phyloP scores from a whole-genome alignment of 2,329 filamentous ascomycete species.

The Hypoxylon sp. region DNA sequence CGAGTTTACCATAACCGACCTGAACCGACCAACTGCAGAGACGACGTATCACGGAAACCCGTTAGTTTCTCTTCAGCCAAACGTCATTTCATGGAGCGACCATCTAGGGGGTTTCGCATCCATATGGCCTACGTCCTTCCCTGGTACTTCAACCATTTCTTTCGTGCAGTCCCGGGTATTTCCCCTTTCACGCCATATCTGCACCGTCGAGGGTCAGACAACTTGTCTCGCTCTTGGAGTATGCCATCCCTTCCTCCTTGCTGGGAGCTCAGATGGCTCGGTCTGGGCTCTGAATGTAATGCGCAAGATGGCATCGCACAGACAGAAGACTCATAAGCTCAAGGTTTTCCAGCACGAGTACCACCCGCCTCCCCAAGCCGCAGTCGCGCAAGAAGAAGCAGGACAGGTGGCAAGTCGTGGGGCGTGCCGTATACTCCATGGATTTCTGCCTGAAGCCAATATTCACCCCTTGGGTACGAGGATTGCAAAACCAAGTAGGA shows the following conservation, averaged over 20 bases:
- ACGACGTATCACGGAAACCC: constrained; percentile 65
- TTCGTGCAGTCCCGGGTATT: constrained; percentile 66
- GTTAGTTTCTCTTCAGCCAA: constrained; percentile 64
- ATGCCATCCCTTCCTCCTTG: constrained; percentile 65
- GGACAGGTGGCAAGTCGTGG: constrained; percentile 55
- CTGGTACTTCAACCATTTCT: constrained; percentile 64
- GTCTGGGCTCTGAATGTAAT: constrained; percentile 62
- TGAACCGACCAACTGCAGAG: constrained; percentile 64
- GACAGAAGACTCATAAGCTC: constrained; percentile 56
- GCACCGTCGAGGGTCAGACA: constrained; percentile 62
- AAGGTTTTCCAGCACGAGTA: constrained; percentile 68
- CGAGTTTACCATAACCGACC: constrained; percentile 63
- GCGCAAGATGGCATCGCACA: constrained; percentile 58
- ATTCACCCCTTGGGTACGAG: constrained; percentile 57
- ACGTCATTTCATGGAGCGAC: constrained; percentile 66
- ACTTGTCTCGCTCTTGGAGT: constrained; percentile 63
- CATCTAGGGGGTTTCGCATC: constrained; percentile 67
- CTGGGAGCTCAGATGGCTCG: constrained; percentile 66
- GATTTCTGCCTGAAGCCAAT: constrained; percentile 64
- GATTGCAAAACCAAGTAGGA: constrained; percentile 42
- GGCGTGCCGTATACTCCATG: constrained; percentile 63
- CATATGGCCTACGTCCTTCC: constrained; percentile 64
- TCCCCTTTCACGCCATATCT: constrained; percentile 64
- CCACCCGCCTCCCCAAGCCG: constrained; percentile 50
- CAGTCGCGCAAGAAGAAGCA: constrained; percentile 25